Percentiles rank a stretch among this genome's conserved stretches.
Conservation (phyloP, 2,329 filamentous ascomycete genomes). For the Aspergillus pseudoglaucus region DNA sequence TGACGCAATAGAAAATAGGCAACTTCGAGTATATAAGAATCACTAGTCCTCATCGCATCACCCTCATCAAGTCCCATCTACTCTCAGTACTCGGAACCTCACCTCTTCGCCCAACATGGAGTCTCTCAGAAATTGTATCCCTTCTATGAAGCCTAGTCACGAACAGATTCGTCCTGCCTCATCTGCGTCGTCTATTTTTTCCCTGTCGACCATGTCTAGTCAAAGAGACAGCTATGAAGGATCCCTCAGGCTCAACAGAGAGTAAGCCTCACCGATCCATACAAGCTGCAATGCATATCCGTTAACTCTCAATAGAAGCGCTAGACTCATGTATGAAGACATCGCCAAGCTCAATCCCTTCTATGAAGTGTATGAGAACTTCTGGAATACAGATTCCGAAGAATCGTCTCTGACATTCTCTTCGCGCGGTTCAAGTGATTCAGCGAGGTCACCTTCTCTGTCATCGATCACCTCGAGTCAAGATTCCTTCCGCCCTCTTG, state of each 20-base stretch:
- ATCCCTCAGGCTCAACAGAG: constrained; percentile 21
- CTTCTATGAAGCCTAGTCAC: constrained; percentile 6
- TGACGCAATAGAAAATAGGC: neutral
- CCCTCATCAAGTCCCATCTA: neutral
- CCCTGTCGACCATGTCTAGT: neutral
- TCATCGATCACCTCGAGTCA: constrained; percentile 5
- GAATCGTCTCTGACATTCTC: constrained; percentile 5
- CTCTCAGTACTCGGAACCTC: constrained; percentile 3
- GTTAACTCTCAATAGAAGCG: constrained; percentile 9
- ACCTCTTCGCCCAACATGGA: constrained; percentile 6
- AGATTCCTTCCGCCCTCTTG: constrained; percentile 6
- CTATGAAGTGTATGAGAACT: constrained; percentile 17
- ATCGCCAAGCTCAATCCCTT: constrained; percentile 22
- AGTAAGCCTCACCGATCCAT: constrained; percentile 13
- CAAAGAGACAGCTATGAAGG: constrained; percentile 10
- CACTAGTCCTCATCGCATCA: neutral
- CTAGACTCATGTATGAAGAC: constrained; percentile 19
- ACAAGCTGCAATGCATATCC: neutral
- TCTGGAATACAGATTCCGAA: constrained; percentile 13
- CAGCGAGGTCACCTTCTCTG: constrained; percentile 15
- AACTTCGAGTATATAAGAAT: neutral
- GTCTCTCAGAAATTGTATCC: neutral
- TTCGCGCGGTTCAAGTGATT: constrained; percentile 9
- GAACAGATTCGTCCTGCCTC: neutral
- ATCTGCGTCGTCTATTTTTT: constrained; percentile 6